Base-by-base conservation (phyloP, 441 rosid species). In the Pelargonium cotyledonis region DNA sequence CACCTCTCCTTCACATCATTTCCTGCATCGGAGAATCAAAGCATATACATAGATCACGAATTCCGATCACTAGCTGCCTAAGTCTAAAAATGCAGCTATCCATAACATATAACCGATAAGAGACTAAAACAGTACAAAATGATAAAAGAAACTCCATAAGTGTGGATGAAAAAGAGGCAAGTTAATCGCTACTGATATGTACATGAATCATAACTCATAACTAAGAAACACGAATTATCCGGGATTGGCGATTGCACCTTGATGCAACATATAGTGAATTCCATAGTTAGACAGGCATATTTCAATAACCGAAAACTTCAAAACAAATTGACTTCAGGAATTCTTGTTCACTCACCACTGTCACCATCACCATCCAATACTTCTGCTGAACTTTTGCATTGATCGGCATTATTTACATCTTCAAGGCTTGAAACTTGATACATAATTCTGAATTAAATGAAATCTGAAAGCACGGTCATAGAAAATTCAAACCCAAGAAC, bases 1-100 rank as follows among this genome's bases (percentile, higher is more conserved):
- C 83, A 84, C 18, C 78, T 82, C 79, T 76, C 75, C 74, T 86
- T 85, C 73, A 90, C 85, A 65, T 77, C 89, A 78, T 84, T 76
- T 66, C 23, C 80, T 65, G 68, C 72, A 67, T 35, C 76, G 61
- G 73, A 70, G 3, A 69, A 76, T 77, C 49, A 61, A 55, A 5
- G 66, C 60, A 8, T 67, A 2, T 21, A 0, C 62, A 55, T 70
- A 29, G 40, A 26, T 29, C 8, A 38, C 18, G 31, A 29, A 41
- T 60, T 9, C 38, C 46, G 21, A 66, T 51, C 70, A 65, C 61
- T 40, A 21, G 7, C 23, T 38, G 19, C 10, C 19, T 15, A 71
- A 31, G 63, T 44, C 6, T 8, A 5, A 68, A n/a, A 29, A 46
- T 35, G 60, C 4, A 5, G 7, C 55, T 65, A 43, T 68, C 47